These are phyloP conservation scores for Epichloe glyceriae DNA, from an alignment of 2,329 filamentous ascomycete genomes.

Conservation along the genomic window DNA sequence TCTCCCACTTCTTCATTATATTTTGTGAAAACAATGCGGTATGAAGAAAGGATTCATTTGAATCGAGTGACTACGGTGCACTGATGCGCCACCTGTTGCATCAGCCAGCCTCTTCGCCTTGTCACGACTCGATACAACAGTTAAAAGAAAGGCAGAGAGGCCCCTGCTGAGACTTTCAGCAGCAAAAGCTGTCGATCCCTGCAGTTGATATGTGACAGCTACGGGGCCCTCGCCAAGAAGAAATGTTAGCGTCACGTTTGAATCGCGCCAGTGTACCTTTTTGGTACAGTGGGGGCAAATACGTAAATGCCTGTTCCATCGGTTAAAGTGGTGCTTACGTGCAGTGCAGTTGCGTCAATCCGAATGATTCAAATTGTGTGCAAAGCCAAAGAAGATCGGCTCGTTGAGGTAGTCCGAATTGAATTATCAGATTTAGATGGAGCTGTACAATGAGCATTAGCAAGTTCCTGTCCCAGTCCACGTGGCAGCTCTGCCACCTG, in stretches of 20 bases:
- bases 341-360: too few relatives aligned
- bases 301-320: not conserved
- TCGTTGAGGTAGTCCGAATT: too few relatives aligned
- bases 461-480: too few relatives aligned
- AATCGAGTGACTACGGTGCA: not conserved
- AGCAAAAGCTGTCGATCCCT: slow-evolving; percentile 8
- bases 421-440: too few relatives aligned
- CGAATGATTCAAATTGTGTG: not conserved
- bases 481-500: too few relatives aligned
- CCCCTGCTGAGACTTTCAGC: not conserved
- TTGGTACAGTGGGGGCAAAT: not conserved
- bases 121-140: not conserved
- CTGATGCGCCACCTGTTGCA: not conserved
- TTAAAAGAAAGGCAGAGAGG: slow-evolving; percentile 7
- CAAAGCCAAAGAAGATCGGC: too few relatives aligned
- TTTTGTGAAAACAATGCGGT: not conserved
- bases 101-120: not conserved
- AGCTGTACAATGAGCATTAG: too few relatives aligned
- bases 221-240: slow-evolving; percentile 1
- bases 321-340: too few relatives aligned
- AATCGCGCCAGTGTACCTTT: too few relatives aligned
- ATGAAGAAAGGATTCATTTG: not conserved
- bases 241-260: not conserved
- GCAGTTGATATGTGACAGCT: slow-evolving; percentile 7
- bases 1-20: slow-evolving; percentile 46